phyloP scores from a whole-genome alignment of 208 protist genomes.

The Lotmaria passim region DNA sequence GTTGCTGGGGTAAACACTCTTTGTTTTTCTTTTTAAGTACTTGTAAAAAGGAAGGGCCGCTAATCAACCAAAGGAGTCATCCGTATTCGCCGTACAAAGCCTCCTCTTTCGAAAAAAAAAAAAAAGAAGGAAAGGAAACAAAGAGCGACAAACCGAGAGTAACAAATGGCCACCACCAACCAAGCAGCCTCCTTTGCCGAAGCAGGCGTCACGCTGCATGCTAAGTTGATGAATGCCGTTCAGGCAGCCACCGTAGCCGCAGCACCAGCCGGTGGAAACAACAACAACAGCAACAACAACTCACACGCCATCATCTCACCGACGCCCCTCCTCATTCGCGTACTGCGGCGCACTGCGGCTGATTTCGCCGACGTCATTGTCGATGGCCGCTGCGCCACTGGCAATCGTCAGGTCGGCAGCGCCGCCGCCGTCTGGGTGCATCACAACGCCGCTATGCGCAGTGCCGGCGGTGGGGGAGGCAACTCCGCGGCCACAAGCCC shows the following conservation, averaged over 20 bases:
- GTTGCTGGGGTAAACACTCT: too few species aligned
- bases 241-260: constrained; percentile 13
- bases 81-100: too few species aligned
- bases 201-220: constrained; percentile 45
- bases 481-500: constrained; percentile 1
- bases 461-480: not conserved
- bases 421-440: constrained; percentile 51
- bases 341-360: constrained; percentile 51
- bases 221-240: constrained; percentile 40
- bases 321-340: constrained; percentile 56
- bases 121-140: constrained; percentile 4
- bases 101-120: not conserved
- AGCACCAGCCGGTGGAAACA: not conserved
- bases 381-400: constrained; percentile 62
- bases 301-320: constrained; percentile 16
- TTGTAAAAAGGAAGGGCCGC: too few species aligned
- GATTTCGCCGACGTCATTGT: constrained; percentile 78
- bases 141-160: not conserved
- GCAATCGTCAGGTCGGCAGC: constrained; percentile 36
- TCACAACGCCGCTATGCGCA: constrained; percentile 30
- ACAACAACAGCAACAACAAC: not conserved
- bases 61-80: too few species aligned
- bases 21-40: too few species aligned
- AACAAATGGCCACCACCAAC: constrained; percentile 3
- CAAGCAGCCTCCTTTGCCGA: constrained; percentile 23